Evolutionary conservation across 2,329 filamentous ascomycete species (phyloP), one percentile per base, ranked within the genome.

Genomic region (Xylariaceae sp.): DNA sequence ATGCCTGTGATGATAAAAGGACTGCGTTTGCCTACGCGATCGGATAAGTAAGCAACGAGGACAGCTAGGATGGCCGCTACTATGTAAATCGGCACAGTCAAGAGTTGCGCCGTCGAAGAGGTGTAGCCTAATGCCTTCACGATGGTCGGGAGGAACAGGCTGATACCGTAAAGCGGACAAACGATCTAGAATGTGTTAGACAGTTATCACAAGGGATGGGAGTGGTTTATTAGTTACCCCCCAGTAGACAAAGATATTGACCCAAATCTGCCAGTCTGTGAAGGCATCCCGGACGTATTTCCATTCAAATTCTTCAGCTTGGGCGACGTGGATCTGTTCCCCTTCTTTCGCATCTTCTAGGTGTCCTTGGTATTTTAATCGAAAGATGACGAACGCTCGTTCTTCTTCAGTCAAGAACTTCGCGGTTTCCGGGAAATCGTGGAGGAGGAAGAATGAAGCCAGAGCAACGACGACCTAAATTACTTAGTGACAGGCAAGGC

Each of bases 371-470:
- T 82, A 82, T 58, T 86, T 87, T 19, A 96, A 77, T 0, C 92
- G 83, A 14, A 84, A 82, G 2, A 92, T 76, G 0, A 95, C 88
- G 43, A 91, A 87, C 1, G 81, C 82, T 2, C 88, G 83, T 65
- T 96, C 91, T 29, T 85, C 82, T 7, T 86, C 82, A 0, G 85
- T 87, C 19, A 96, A 79, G 69, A 96, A 96, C 0, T 66, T 82
- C 0, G 91, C 90, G 21, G 89, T 86, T 61, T 92, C 90, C 0
- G 92, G 92, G 65, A 92, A 96, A 67, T 96, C 91, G 64, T 90
- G 82, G 0, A 96, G 84, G 61, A 87, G 78, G 78, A 86, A 93
- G 74, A 89, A 92, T 0, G 86, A 86, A 1, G 79, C 65, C 3
- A 87, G 56, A 0, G 90, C 91, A 4, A 92, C 81, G 1, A 92